A percentile compares a stretch with the other conserved stretches of the same genome.
Evolutionary conservation across 139 green algal genomes (phyloP).

Genomic region (Picochlorum sp.): DNA sequence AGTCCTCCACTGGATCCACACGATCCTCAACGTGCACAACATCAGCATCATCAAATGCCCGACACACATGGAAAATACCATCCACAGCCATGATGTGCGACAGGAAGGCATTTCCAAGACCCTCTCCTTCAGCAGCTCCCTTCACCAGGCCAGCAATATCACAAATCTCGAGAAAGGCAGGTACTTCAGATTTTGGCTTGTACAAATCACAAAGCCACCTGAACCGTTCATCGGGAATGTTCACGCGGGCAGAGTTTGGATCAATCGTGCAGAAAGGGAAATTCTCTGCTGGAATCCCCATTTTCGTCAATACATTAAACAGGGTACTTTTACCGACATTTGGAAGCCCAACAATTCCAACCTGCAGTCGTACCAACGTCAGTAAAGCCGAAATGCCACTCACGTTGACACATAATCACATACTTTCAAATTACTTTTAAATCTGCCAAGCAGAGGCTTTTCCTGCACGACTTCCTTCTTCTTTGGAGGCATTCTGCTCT

Average conservation of each 20-base stretch:
- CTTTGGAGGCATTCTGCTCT: conserved; percentile 38
- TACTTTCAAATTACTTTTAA: conserved; percentile 86
- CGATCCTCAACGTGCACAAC: conserved; percentile 88
- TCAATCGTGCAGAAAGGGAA: conserved; percentile 97
- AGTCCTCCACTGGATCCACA: conserved; percentile 89
- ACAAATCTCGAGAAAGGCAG: conserved; percentile 87
- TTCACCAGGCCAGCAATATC: conserved; percentile 98
- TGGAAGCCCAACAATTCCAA: conserved; percentile 90
- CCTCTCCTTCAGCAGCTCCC: conserved; percentile 68
- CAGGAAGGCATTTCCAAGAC: conserved; percentile 97
- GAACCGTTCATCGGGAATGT: conserved; percentile 95
- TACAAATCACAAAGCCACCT: conserved; percentile 71
- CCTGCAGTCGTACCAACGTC: conserved; percentile 31
- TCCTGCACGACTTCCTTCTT: conserved; percentile 64
- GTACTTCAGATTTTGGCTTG: conserved; percentile 58
- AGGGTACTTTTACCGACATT: conserved; percentile 94
- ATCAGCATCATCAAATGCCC: conserved; percentile 82
- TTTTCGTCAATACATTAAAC: conserved; percentile 87
- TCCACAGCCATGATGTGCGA: conserved; percentile 92
- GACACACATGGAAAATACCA: conserved; percentile 96
- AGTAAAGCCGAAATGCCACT: neutral
- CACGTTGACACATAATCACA: neutral
- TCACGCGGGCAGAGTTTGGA: conserved; percentile 81
- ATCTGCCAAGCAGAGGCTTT: conserved; percentile 83
- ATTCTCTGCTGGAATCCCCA: conserved; percentile 84